Conservation (phyloP, 108 stramenopile genomes). For the Nitzschia sp. region DNA sequence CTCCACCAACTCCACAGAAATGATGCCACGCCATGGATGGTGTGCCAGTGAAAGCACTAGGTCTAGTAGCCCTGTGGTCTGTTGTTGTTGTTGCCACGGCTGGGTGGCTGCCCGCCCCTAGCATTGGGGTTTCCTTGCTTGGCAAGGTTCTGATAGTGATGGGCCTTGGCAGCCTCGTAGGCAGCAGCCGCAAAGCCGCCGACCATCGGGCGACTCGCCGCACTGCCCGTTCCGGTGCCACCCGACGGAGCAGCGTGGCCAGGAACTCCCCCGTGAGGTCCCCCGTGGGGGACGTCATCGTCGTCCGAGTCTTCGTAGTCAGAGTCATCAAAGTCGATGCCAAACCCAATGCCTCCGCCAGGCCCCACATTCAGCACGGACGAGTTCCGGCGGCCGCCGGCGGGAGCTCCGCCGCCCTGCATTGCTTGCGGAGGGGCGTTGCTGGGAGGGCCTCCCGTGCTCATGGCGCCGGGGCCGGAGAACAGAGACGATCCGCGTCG, state of each 20-base stretch:
- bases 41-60: neutral
- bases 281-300: slow-evolving; percentile 37
- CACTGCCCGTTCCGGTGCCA: slow-evolving; percentile 32
- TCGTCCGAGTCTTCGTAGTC: slow-evolving; percentile 61
- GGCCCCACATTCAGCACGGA: slow-evolving; percentile 42
- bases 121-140: slow-evolving; percentile 14
- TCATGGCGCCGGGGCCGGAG: slow-evolving; percentile 28
- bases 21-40: neutral
- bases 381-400: slow-evolving; percentile 30
- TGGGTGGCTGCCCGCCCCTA: slow-evolving; percentile 8
- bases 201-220: slow-evolving; percentile 70
- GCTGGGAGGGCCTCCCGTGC: slow-evolving; percentile 15
- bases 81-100: neutral
- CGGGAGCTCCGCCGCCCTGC: slow-evolving; percentile 28
- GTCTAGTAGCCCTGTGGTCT: slow-evolving; percentile 18
- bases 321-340: slow-evolving; percentile 55
- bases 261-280: slow-evolving; percentile 17
- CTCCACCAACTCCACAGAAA: neutral
- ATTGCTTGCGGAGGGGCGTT: slow-evolving; percentile 2
- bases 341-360: slow-evolving; percentile 50
- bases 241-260: slow-evolving; percentile 16
- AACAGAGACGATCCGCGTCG: slow-evolving; percentile 53
- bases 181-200: slow-evolving; percentile 85
- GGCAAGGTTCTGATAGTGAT: slow-evolving; percentile 42
- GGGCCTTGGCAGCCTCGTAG: slow-evolving; percentile 72